Evolutionary conservation across 2,329 filamentous ascomycete genomes (phyloP).

Genomic region (Fusarium concolor): DNA sequence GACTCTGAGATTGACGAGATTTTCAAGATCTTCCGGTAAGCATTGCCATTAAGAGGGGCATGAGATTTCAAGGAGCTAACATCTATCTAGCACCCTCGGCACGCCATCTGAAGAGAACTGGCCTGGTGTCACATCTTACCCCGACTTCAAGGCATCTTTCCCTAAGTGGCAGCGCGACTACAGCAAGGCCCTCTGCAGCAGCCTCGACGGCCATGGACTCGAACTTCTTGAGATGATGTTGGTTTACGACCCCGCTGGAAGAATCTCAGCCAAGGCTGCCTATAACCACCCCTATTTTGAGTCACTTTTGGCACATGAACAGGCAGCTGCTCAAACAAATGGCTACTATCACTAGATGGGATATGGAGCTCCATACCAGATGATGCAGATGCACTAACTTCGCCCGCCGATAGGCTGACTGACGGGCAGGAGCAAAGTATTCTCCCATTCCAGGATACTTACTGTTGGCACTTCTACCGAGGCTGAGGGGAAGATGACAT

Average conservation of each 20-base stretch:
- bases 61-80: conserved; percentile 12
- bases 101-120: conserved; percentile 85
- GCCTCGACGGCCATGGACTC: conserved; percentile 77
- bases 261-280: conserved; percentile 90
- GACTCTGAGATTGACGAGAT: conserved; percentile 74
- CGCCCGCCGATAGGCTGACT: conserved; percentile 2
- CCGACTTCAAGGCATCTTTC: conserved; percentile 92
- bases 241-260: conserved; percentile 86
- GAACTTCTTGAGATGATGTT: conserved; percentile 78
- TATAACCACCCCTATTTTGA: conserved; percentile 87
- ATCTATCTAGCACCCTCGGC: conserved; percentile 71
- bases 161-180: conserved; percentile 87
- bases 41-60: neutral
- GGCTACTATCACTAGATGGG: conserved; percentile 54
- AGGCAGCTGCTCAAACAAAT: conserved; percentile 47
- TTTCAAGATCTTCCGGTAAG: conserved; percentile 76
- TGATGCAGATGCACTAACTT: conserved; percentile 35
- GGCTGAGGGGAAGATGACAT: conserved; percentile 5
- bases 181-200: conserved; percentile 73
- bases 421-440: conserved; percentile 16
- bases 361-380: conserved; percentile 40
- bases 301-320: conserved; percentile 50
- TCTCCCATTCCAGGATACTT: conserved; percentile 29
- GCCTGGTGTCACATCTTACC: conserved; percentile 94
- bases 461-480: conserved; percentile 15